Percentiles rank a stretch among this genome's conserved stretches.
Conservation (phyloP, 371 early-diverging fungal genomes). For the Zopfochytrium polystomum region DNA sequence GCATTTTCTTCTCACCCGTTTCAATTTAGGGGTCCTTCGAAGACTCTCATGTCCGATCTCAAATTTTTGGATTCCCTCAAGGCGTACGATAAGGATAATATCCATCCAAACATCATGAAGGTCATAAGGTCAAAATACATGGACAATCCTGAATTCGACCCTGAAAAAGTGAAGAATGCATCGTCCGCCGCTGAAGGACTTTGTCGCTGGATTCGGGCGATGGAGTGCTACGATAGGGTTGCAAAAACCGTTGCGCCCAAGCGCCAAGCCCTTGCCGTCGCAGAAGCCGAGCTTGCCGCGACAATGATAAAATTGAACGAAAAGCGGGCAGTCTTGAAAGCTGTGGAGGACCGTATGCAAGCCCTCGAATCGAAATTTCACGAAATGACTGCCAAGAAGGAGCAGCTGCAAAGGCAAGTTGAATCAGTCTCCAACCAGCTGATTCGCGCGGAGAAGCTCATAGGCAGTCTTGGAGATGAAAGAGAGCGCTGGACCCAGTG, state of each 20-base stretch:
- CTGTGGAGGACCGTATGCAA: conserved; percentile 53
- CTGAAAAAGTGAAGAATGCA: conserved; percentile 53
- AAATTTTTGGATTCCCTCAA: conserved; percentile 49
- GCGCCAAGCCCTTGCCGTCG: conserved; percentile 44
- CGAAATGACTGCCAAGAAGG: conserved; percentile 50
- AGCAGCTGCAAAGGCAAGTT: conserved; percentile 50
- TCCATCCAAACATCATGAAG: conserved; percentile 50
- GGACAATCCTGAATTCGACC: conserved; percentile 57
- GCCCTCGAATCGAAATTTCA: conserved; percentile 47
- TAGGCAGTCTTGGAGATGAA: conserved; percentile 54
- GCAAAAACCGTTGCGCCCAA: conserved; percentile 59
- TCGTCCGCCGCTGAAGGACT: conserved; percentile 58
- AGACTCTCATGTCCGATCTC: conserved; percentile 50
- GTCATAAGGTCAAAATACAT: conserved; percentile 52
- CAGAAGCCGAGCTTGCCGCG: conserved; percentile 48
- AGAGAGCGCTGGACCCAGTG: conserved; percentile 54
- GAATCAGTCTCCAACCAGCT: conserved; percentile 53
- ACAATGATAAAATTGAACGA: conserved; percentile 51
- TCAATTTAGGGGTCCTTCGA: conserved; percentile 40
- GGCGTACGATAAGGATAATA: conserved; percentile 55
- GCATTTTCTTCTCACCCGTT: neutral
- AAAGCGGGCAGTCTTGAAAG: conserved; percentile 50
- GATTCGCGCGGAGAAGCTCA: conserved; percentile 53
- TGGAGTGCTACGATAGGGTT: conserved; percentile 54
- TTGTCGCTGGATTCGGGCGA: conserved; percentile 55